phyloP scores from a whole-genome alignment of 768 basidiomycete species.

The Xerocomellus chrysenteron region DNA sequence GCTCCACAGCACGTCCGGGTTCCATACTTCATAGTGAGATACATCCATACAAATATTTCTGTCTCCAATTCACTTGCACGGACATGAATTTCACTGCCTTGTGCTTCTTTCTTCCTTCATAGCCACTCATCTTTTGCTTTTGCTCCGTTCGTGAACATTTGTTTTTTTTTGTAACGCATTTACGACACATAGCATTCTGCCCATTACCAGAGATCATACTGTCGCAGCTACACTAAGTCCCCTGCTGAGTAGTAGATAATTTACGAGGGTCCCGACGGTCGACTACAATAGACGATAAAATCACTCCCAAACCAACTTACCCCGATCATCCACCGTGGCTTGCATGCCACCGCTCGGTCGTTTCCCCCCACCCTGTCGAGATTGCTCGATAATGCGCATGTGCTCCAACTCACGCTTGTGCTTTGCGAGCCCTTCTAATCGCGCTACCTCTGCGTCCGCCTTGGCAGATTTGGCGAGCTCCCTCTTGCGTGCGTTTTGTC shows the following conservation, averaged over 20 bases:
- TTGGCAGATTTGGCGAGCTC: constrained; percentile 60
- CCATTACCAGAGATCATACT: constrained; percentile 13
- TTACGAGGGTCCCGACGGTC: constrained; percentile 9
- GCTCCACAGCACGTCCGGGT: constrained; percentile 17
- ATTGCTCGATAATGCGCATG: constrained; percentile 47
- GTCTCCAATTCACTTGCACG: constrained; percentile 12
- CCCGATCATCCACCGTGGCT: constrained; percentile 55
- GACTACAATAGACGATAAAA: neutral
- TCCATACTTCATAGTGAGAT: constrained; percentile 12
- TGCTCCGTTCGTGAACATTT: constrained; percentile 7
- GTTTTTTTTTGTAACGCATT: constrained; percentile 14
- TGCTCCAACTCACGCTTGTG: constrained; percentile 64
- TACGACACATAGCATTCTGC: constrained; percentile 22
- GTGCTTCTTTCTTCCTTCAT: constrained; percentile 6
- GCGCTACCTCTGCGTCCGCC: constrained; percentile 51
- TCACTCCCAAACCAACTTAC: constrained; percentile 58
- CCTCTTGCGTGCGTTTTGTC: constrained; percentile 60
- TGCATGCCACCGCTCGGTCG: constrained; percentile 56
- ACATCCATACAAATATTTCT: constrained; percentile 3
- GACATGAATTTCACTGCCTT: constrained; percentile 18
- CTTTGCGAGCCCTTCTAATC: constrained; percentile 49
- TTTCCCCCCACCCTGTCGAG: constrained; percentile 27
- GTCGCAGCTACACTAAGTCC: constrained; percentile 15
- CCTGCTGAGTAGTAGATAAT: constrained; percentile 23
- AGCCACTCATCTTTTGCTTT: constrained; percentile 9